Evolutionary conservation across 495 filamentous ascomycete genomes (phyloP), one percentile per base, ranked within the genome.

Genomic region (Paragyromitra xinjiangensis): DNA sequence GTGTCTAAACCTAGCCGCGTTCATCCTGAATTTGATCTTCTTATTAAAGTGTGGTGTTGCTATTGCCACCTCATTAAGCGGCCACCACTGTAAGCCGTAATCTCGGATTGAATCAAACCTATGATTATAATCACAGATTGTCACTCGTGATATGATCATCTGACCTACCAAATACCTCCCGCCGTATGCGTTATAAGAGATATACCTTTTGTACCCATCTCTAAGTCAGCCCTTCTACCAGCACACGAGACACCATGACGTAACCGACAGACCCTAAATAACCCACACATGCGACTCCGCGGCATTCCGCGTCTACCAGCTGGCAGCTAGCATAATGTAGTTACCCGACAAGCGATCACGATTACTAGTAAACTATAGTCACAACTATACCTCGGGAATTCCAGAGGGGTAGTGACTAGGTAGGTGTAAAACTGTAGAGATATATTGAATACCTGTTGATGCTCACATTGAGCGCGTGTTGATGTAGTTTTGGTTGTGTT

Each of bases 111-210:
- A 55, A 51, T 11, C 7, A 24, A 56, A 29, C 53, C 22, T 6
- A 1, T 6, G 19, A 56, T 3, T 14, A 4, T 9, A 2, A 29
- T 56, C 53, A 56, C 2, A 12, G 24, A 26, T 56, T 56, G 29
- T 56, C 53, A 56, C 53, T 56, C 56, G 56, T 37, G 14, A 37
- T 1, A 34, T 59, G 26, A 59, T 58, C 26, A 26, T 53, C n/a
- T 59, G 11, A 37, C 55, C 24, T 2, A 34, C 24, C 26, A 29
- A 34, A 3, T 59, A 59, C n/a, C n/a, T 19, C 5, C 50, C n/a
- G 4, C 29, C 29, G 4, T 34, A 3, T 34, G 29, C 29, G 29
- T 34, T 34, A 34, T 3, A 3, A 34, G 29, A 34, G 2, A 34
- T 34, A 34, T 34, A 34, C 29, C 4, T 34, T 34, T 22, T 22